Evolutionary conservation across 768 basidiomycete genomes (phyloP).

Genomic region (Russula vinacea): DNA sequence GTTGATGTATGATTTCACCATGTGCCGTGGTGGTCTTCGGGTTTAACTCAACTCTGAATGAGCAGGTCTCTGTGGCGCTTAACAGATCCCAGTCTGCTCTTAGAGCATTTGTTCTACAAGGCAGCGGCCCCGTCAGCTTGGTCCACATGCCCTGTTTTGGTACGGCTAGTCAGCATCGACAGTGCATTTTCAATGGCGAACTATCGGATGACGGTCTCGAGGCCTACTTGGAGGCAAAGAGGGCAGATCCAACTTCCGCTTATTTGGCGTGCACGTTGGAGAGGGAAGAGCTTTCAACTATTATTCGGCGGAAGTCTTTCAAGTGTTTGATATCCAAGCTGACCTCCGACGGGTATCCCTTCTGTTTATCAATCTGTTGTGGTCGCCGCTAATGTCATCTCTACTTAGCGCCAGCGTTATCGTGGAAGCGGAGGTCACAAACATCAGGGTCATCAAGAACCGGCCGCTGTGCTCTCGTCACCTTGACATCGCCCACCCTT

Average conservation of each 20-base stretch:
- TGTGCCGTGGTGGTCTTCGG: background rate
- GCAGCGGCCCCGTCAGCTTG: conserved; percentile 37
- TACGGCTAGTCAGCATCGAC: conserved; percentile 39
- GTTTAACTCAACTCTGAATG: background rate
- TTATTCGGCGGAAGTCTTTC: conserved; percentile 16
- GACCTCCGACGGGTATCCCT: conserved; percentile 21
- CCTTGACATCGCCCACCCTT: conserved; percentile 37
- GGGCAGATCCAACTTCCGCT: conserved; percentile 26
- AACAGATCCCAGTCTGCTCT: conserved; percentile 37
- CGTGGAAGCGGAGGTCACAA: conserved; percentile 29
- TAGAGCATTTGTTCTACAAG: conserved; percentile 42
- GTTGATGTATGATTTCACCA: conserved; percentile 33
- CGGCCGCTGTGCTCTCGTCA: conserved; percentile 34
- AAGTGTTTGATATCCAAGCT: conserved; percentile 23
- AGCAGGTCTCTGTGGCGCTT: conserved; percentile 32
- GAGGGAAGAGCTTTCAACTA: conserved; percentile 21
- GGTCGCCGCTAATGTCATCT: background rate
- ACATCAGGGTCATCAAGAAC: conserved; percentile 37
- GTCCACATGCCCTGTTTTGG: conserved; percentile 40
- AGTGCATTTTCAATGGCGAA: conserved; percentile 40
- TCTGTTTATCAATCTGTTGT: background rate
- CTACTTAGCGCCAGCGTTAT: conserved; percentile 22
- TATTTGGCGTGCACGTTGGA: conserved; percentile 31
- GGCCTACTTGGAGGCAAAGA: conserved; percentile 29
- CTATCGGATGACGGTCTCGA: conserved; percentile 29